phyloP scores from a whole-genome alignment of 768 basidiomycete species.

The Tulasnella sp. region DNA sequence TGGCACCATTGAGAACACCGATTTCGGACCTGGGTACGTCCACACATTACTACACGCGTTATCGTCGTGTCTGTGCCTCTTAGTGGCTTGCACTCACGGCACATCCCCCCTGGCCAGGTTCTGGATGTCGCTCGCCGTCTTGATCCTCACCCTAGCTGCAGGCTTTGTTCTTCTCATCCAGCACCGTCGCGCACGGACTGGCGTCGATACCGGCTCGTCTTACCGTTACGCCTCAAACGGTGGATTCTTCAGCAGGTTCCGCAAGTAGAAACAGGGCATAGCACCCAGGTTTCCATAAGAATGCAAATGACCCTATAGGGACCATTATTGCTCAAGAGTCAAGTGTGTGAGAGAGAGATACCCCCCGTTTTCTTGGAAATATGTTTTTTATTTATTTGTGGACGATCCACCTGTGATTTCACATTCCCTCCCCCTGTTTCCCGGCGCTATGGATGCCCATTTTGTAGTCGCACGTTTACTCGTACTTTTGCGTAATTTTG shows the following conservation, averaged over 20 bases:
- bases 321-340: background rate
- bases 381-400: background rate
- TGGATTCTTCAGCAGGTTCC: background rate
- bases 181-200: slow-evolving; percentile 38
- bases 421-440: background rate
- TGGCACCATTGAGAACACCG: slow-evolving; percentile 40
- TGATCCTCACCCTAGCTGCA: slow-evolving; percentile 56
- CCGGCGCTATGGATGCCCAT: background rate
- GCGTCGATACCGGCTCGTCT: background rate
- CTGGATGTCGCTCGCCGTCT: slow-evolving; percentile 63
- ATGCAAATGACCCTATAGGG: background rate
- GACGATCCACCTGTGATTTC: background rate
- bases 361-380: background rate
- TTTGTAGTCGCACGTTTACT: slow-evolving; percentile 1
- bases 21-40: slow-evolving; percentile 54
- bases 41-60: background rate
- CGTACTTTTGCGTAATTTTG: background rate
- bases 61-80: background rate
- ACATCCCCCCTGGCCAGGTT: slow-evolving; percentile 34
- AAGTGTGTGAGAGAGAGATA: background rate
- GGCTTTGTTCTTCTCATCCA: slow-evolving; percentile 67
- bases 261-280: background rate
- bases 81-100: background rate
- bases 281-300: background rate
- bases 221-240: background rate